Conservation (phyloP, 495 filamentous ascomycete species). For the Aspergillus asperescens region DNA sequence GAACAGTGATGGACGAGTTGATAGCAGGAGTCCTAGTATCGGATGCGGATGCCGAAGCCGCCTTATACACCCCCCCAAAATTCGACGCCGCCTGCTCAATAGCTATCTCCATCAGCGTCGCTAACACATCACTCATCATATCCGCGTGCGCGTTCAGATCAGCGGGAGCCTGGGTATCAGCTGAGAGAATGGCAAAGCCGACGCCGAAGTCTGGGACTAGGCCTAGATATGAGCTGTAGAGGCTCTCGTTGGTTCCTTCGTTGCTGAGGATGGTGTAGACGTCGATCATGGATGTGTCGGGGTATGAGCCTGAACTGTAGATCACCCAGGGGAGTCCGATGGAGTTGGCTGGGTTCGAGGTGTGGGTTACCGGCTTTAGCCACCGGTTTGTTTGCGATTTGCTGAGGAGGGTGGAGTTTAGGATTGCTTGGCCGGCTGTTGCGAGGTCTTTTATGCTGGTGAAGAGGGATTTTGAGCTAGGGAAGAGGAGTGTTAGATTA, state of each 20-base stretch:
- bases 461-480: conserved; percentile 23
- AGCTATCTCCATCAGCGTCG: conserved; percentile 38
- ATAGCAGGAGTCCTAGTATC: no score
- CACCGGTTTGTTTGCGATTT: conserved; percentile 36
- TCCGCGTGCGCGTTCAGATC: conserved; percentile 27
- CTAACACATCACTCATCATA: conserved; percentile 30
- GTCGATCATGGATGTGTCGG: conserved; percentile 37
- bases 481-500: no score
- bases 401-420: conserved; percentile 41
- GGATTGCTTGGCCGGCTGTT: conserved; percentile 41
- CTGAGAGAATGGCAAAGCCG: conserved; percentile 44
- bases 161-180: conserved; percentile 22
- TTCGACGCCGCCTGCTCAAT: conserved; percentile 35
- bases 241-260: conserved; percentile 6
- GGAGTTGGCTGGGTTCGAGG: conserved; percentile 42
- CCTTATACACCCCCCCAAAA: no score
- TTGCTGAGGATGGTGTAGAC: conserved; percentile 48
- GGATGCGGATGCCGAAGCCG: no score
- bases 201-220: conserved; percentile 48
- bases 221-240: conserved; percentile 42
- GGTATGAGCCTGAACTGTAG: conserved; percentile 23
- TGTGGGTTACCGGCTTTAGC: conserved; percentile 46
- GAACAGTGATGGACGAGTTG: no score
- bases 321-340: conserved; percentile 42
- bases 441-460: conserved; percentile 26